These are phyloP conservation scores for Phellinidium pouzarii DNA, from an alignment of 1,284 basidiomycete genomes.

Conservation along the genomic window DNA sequence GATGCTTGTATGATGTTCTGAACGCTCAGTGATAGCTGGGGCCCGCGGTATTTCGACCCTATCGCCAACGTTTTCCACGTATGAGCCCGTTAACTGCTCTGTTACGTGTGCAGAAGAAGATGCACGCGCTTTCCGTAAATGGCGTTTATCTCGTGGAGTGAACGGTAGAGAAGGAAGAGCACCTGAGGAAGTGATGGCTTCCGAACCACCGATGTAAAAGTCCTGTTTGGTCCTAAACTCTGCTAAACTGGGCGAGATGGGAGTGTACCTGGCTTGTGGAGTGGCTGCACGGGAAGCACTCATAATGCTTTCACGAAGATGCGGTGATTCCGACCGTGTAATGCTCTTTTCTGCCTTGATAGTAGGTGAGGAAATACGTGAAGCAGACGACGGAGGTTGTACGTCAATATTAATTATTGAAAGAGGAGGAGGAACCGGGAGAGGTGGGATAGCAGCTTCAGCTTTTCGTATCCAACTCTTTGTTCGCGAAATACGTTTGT, in stretches of 20 bases:
- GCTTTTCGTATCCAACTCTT: too few species aligned
- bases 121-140: neutral
- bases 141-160: neutral
- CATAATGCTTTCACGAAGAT: neutral
- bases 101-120: neutral
- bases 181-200: neutral
- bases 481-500: too few species aligned
- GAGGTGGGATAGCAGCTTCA: slow-evolving; percentile 2
- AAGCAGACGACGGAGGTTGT: neutral
- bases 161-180: neutral
- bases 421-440: neutral
- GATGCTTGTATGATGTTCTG: neutral
- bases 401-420: slow-evolving; percentile 5
- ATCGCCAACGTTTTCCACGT: neutral
- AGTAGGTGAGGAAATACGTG: slow-evolving; percentile 10
- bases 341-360: neutral
- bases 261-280: neutral
- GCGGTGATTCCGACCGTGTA: neutral
- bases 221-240: neutral
- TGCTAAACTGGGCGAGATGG: neutral
- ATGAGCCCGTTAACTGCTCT: neutral
- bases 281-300: neutral
- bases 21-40: neutral
- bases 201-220: neutral
- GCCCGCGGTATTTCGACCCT: neutral